phyloP scores from a whole-genome alignment of 2,329 filamentous ascomycete genomes.

The Lasiodiplodia theobromae region DNA sequence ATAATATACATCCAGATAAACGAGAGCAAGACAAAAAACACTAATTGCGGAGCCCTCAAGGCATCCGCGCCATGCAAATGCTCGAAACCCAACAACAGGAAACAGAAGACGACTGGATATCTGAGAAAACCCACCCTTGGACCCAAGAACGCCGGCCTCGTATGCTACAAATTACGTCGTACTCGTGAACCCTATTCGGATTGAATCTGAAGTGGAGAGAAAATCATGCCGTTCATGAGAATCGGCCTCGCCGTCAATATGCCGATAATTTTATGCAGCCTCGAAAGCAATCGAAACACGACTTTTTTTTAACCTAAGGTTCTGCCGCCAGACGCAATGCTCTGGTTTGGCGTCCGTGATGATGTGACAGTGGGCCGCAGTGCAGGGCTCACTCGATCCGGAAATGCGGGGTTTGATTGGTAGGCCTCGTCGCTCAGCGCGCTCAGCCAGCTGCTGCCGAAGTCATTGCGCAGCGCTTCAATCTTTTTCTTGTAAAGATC shows the following conservation, averaged over 20 bases:
- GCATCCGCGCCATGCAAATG: slow-evolving; percentile 27
- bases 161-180: slow-evolving; percentile 30
- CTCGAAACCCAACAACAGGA: slow-evolving; percentile 26
- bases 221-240: slow-evolving; percentile 30
- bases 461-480: slow-evolving; percentile 81
- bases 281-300: slow-evolving; percentile 24
- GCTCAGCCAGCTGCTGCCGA: slow-evolving; percentile 87
- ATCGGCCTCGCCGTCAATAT: slow-evolving; percentile 5
- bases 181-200: slow-evolving; percentile 20
- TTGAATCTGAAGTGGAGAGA: slow-evolving; percentile 23
- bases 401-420: slow-evolving; percentile 22
- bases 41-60: slow-evolving; percentile 10
- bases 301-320: slow-evolving; percentile 45
- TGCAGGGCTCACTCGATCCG: slow-evolving; percentile 35
- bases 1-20: slow-evolving; percentile 27
- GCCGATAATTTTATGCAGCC: slow-evolving; percentile 9
- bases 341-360: slow-evolving; percentile 45
- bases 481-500: slow-evolving; percentile 89
- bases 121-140: slow-evolving; percentile 24
- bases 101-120: slow-evolving; percentile 28
- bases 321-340: slow-evolving; percentile 48
- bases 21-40: slow-evolving; percentile 10
- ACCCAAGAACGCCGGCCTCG: slow-evolving; percentile 26
- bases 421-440: slow-evolving; percentile 79
- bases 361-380: slow-evolving; percentile 41